phyloP scores from a whole-genome alignment of 371 early-diverging fungal species.

The Nematocida sp. region DNA sequence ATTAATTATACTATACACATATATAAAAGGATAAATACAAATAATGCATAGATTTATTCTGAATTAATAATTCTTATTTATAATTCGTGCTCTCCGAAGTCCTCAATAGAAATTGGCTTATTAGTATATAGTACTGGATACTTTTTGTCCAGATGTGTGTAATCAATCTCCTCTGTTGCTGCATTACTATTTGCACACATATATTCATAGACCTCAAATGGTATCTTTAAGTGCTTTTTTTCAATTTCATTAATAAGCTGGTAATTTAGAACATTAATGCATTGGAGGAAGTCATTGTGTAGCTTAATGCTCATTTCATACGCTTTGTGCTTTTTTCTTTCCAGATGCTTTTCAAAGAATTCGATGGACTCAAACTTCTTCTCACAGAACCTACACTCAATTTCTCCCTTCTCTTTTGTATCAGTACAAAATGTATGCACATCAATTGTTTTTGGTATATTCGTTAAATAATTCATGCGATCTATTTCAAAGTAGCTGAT shows the following conservation, averaged over 20 bases:
- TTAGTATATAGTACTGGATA: slow-evolving; percentile 15
- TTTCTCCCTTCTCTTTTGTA: background rate
- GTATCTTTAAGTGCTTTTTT: slow-evolving; percentile 11
- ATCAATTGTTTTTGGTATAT: slow-evolving; percentile 6
- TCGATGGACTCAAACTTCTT: slow-evolving; percentile 45
- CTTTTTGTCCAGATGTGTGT: slow-evolving; percentile 31
- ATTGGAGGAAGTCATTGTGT: background rate
- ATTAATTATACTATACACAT: too few species aligned
- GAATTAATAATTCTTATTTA: background rate
- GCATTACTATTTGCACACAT: background rate
- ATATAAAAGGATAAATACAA: too few species aligned
- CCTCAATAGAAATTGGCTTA: slow-evolving; percentile 5
- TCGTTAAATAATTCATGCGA: background rate
- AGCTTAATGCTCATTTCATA: slow-evolving; percentile 30
- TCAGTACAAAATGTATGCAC: slow-evolving; percentile 18
- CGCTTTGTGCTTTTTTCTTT: slow-evolving; percentile 39
- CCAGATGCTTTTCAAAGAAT: slow-evolving; percentile 53
- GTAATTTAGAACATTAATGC: slow-evolving; percentile 28
- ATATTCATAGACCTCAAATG: slow-evolving; percentile 5
- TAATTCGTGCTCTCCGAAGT: background rate
- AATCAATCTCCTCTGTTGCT: background rate
- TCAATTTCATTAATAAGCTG: slow-evolving; percentile 46
- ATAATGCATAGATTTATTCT: too few species aligned
- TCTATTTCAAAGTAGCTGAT: slow-evolving; percentile 18
- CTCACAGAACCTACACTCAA: slow-evolving; percentile 48